Base-by-base conservation (phyloP, 371 early-diverging fungal genomes). In the Zopfochytrium polystomum region DNA sequence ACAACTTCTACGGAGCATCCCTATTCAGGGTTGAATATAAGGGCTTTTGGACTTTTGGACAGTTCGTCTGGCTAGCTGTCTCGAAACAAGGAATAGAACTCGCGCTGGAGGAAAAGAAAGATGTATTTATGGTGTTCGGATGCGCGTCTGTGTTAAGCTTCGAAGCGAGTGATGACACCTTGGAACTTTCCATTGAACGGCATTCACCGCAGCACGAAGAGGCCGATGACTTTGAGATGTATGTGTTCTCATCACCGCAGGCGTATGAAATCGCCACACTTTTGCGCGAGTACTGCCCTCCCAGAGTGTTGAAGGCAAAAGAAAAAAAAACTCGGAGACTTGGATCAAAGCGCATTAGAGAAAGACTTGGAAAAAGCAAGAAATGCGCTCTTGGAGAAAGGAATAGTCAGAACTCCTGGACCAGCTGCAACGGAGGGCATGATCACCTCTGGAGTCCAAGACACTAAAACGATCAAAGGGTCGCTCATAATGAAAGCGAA, bases 191-290 rank as follows among this genome's bases (percentile, higher is more conserved):
- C 6, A 59, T 72, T 11, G 56, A 60, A 4, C 38, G 51, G 33
- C 38, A 18, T 7, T 38, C 38, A 38, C 18, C 18, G 38, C 38
- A 38, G 38, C 38, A 38, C 11, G 71, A 70, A 25, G 25, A 50
- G 22, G 65, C 55, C 2, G 66, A 60, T 18, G 67, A 70, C 27
- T 23, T 27, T 2, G 77, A 74, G 35, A 63, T 69, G 0, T 73
- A 74, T 50, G 58, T 50, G 31, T 76, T 76, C 51, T 31, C 48
- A 23, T 71, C 62, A 20, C 48, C 43, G 4, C 59, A 69, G 33
- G 73, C 68, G 13, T 73, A 78, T n/a, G 78, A 78, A 58, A 66
- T 78, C 30, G 58, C 67, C 23, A n/a, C 50, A 11, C 50, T 78
- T 31, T 65, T 75, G 20, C 60, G 73, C 15, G 78, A 78, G 52